Conservation (phyloP, 2,329 filamentous ascomycete genomes). For the Elsinoe batatas region DNA sequence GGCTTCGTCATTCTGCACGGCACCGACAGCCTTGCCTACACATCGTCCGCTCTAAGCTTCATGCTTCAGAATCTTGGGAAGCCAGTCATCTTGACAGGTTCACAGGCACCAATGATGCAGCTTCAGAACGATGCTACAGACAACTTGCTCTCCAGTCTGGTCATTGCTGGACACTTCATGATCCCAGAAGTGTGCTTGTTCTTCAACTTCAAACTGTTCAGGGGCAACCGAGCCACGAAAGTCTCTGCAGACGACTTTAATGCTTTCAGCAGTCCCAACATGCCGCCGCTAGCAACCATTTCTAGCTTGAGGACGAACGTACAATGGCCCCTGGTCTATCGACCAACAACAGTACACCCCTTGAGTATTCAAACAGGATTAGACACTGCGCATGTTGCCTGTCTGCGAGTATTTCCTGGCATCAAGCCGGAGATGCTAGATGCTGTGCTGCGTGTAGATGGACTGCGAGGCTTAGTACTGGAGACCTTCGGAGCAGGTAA, state of each 20-base stretch:
- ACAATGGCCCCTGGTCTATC: conserved; percentile 66
- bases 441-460: conserved; percentile 66
- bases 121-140: conserved; percentile 86
- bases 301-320: conserved; percentile 73
- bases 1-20: conserved; percentile 87
- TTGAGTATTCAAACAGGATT: conserved; percentile 66
- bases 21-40: conserved; percentile 80
- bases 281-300: conserved; percentile 68
- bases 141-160: conserved; percentile 77
- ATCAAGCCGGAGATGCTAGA: conserved; percentile 92
- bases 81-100: conserved; percentile 71
- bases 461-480: conserved; percentile 69
- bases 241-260: conserved; percentile 77
- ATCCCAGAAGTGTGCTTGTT: conserved; percentile 90
- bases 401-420: conserved; percentile 80
- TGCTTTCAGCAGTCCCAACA: conserved; percentile 83
- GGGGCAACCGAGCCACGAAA: conserved; percentile 81
- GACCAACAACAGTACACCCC: conserved; percentile 62
- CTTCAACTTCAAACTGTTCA: conserved; percentile 84
- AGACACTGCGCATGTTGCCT: conserved; percentile 81
- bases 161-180: conserved; percentile 84
- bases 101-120: conserved; percentile 70
- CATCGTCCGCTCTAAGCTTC: conserved; percentile 81
- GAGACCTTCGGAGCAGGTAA: conserved; percentile 94
- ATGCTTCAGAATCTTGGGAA: conserved; percentile 89